phyloP scores from a whole-genome alignment of 2,329 filamentous ascomycete genomes.

The Cucurbitaria berberidis region DNA sequence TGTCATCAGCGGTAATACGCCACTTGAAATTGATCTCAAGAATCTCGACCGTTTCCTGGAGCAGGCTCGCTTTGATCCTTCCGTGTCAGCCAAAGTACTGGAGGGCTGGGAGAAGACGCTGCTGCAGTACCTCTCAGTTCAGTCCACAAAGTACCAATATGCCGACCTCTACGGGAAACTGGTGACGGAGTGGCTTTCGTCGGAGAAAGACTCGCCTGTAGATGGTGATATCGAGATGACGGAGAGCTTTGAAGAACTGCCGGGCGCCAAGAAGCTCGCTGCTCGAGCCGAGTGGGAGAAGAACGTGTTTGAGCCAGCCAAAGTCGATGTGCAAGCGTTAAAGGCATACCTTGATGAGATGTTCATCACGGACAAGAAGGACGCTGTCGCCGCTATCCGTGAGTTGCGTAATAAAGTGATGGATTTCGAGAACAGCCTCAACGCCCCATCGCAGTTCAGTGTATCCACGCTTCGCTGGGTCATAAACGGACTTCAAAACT shows the following conservation, averaged over 20 bases:
- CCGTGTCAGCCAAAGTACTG: conserved; percentile 42
- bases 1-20: conserved; percentile 24
- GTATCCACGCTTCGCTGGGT: conserved; percentile 46
- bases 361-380: conserved; percentile 30
- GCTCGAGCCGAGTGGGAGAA: conserved; percentile 41
- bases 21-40: conserved; percentile 36
- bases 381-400: conserved; percentile 18
- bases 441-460: conserved; percentile 40
- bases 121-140: conserved; percentile 38
- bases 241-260: conserved; percentile 42
- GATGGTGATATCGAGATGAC: conserved; percentile 34
- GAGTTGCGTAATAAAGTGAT: conserved; percentile 25
- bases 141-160: conserved; percentile 47
- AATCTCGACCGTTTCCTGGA: conserved; percentile 46
- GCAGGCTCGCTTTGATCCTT: conserved; percentile 46
- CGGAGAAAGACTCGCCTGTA: conserved; percentile 23
- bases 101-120: conserved; percentile 41
- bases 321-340: conserved; percentile 28
- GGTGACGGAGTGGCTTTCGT: conserved; percentile 46
- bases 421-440: conserved; percentile 30
- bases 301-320: conserved; percentile 37
- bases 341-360: conserved; percentile 31
- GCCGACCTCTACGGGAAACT: conserved; percentile 45
- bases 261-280: conserved; percentile 37
- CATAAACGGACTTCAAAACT: conserved; percentile 53